These are phyloP conservation scores for Stephania japonica DNA, from an alignment of 164 flowering plant genomes.

Conservation along the genomic window DNA sequence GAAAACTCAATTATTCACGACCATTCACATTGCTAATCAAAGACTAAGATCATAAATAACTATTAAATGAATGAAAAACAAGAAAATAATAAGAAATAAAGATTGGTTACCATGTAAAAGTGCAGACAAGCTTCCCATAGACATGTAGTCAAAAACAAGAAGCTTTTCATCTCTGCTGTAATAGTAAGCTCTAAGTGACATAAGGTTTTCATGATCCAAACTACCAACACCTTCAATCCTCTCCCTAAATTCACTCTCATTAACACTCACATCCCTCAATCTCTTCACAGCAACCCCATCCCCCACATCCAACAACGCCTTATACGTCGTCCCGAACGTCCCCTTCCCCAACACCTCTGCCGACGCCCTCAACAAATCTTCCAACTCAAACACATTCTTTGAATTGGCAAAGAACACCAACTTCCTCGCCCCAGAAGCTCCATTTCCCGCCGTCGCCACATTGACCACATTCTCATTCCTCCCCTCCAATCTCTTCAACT, in stretches of 20 bases:
- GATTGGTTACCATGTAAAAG: slow-evolving; percentile 74
- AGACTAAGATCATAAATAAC: not conserved
- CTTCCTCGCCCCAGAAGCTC: slow-evolving; percentile 26
- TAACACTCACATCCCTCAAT: slow-evolving; percentile 56
- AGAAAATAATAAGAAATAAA: not conserved
- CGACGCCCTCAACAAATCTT: slow-evolving; percentile 65
- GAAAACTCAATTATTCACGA: too few species aligned
- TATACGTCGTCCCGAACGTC: slow-evolving; percentile 61
- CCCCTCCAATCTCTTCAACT: not conserved
- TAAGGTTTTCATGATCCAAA: slow-evolving; percentile 62
- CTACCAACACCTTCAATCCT: slow-evolving; percentile 62
- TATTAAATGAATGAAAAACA: not conserved
- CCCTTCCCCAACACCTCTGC: slow-evolving; percentile 86
- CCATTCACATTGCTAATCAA: too few species aligned
- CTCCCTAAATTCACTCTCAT: slow-evolving; percentile 65
- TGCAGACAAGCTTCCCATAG: slow-evolving; percentile 92
- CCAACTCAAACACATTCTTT: slow-evolving; percentile 40
- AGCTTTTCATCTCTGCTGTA: slow-evolving; percentile 71
- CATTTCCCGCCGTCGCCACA: slow-evolving; percentile 10
- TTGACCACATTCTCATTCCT: slow-evolving; percentile 5
- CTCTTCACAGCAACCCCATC: slow-evolving; percentile 72
- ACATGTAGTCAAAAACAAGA: slow-evolving; percentile 81
- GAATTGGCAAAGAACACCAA: slow-evolving; percentile 43
- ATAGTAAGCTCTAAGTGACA: slow-evolving; percentile 73
- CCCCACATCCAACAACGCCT: slow-evolving; percentile 59